Percentiles rank a stretch among this genome's conserved stretches.
These are phyloP conservation scores for Naganishia sp. DNA, from an alignment of 1,284 basidiomycete genomes.

Conservation along the genomic window DNA sequence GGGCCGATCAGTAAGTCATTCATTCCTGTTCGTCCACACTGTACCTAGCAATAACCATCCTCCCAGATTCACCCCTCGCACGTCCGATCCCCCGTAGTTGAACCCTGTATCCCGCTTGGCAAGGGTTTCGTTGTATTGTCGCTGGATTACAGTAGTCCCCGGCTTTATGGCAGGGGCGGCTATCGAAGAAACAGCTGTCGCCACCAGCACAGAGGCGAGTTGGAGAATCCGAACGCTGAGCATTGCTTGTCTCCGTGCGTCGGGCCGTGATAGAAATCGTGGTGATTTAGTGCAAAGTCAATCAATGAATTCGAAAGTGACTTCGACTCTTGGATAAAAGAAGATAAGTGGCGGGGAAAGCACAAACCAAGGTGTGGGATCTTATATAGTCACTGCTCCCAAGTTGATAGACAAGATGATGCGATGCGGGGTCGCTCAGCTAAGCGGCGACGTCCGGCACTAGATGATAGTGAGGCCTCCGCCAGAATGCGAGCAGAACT, in stretches of 20 bases:
- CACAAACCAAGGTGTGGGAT: too few species aligned
- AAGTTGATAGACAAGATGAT: too few species aligned
- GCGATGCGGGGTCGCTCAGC: too few species aligned
- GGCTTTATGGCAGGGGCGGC: constrained; percentile 16
- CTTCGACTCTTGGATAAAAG: too few species aligned
- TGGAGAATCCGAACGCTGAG: background rate
- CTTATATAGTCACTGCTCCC: too few species aligned
- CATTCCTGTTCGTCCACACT: constrained; percentile 31
- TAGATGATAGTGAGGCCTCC: too few species aligned
- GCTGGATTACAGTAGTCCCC: constrained; percentile 14
- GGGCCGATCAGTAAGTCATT: background rate
- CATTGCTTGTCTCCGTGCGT: background rate
- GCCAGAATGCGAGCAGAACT: too few species aligned
- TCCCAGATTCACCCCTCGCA: constrained; percentile 54
- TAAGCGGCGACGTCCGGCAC: too few species aligned
- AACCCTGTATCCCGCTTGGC: constrained; percentile 40
- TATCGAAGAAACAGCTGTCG: background rate
- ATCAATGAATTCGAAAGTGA: too few species aligned
- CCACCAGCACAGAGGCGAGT: constrained; percentile 16
- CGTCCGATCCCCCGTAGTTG: constrained; percentile 48
- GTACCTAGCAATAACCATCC: constrained; percentile 38
- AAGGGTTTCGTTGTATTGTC: constrained; percentile 23
- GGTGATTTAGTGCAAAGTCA: too few species aligned
- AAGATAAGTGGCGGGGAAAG: too few species aligned
- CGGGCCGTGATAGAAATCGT: too few species aligned